These are phyloP conservation scores for Chenopodium formosanum DNA, from an alignment of 148 eudicot species.

Conservation along the genomic window DNA sequence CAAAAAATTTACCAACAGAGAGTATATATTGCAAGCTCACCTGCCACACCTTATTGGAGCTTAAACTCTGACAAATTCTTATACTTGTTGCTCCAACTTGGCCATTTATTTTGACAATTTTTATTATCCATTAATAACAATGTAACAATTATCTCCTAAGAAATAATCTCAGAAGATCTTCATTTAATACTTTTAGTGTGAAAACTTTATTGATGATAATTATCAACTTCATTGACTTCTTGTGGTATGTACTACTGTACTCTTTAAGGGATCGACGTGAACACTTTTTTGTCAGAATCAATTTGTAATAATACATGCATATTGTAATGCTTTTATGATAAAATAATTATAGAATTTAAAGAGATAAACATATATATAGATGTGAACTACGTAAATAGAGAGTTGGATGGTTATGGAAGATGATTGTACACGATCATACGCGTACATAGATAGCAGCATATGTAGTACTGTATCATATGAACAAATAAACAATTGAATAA, in stretches of 20 bases:
- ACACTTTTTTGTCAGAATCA: neutral
- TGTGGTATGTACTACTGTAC: neutral
- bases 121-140: neutral
- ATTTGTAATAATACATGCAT: neutral
- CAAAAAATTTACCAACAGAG: conserved; percentile 22
- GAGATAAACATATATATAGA: no score
- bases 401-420: no score
- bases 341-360: no score
- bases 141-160: conserved; percentile 1
- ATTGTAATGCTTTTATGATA: no score
- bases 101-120: neutral
- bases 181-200: neutral
- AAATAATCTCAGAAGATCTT: conserved; percentile 10
- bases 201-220: neutral
- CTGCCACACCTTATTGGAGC: conserved; percentile 24
- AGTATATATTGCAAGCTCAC: conserved; percentile 15
- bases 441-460: no score
- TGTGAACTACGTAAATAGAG: no score
- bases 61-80: conserved; percentile 12
- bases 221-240: neutral
- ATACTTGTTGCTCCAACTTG: neutral
- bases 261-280: neutral
- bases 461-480: no score
- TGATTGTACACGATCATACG: no score
- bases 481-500: no score